Conservation (phyloP, 768 basidiomycete species). For the Termitomyces sp. region DNA sequence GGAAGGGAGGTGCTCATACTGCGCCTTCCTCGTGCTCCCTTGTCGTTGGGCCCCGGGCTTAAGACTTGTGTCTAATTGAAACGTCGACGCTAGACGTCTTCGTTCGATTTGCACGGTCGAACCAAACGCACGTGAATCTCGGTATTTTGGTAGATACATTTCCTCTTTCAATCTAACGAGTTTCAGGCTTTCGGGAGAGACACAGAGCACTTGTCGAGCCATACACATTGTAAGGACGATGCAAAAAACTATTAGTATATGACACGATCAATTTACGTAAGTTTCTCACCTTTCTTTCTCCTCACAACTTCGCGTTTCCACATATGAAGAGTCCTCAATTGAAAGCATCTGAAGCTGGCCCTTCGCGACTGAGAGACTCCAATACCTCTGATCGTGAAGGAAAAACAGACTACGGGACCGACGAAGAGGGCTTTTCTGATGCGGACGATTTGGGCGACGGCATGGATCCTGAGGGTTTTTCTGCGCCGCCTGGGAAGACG, state of each 20-base stretch:
- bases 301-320: neutral
- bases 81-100: neutral
- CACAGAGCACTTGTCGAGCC: neutral
- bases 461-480: slow-evolving; percentile 58
- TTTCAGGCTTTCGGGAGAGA: neutral
- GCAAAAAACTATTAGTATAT: no score
- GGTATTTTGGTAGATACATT: neutral
- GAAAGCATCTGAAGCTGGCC: slow-evolving; percentile 18
- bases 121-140: slow-evolving; percentile 1
- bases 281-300: no score
- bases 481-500: slow-evolving; percentile 51
- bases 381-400: slow-evolving; percentile 19
- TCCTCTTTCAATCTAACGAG: neutral
- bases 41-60: slow-evolving; percentile 15
- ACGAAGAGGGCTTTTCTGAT: slow-evolving; percentile 16
- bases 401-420: slow-evolving; percentile 17
- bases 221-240: neutral
- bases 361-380: slow-evolving; percentile 4
- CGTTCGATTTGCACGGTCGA: neutral
- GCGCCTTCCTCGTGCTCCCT: slow-evolving; percentile 13
- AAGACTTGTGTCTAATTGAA: slow-evolving; percentile 5
- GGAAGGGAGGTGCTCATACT: neutral
- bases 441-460: slow-evolving; percentile 34
- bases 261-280: no score
- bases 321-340: neutral